These are phyloP conservation scores for Gossypium lobatum DNA, from an alignment of 441 rosid genomes.

Conservation along the genomic window DNA sequence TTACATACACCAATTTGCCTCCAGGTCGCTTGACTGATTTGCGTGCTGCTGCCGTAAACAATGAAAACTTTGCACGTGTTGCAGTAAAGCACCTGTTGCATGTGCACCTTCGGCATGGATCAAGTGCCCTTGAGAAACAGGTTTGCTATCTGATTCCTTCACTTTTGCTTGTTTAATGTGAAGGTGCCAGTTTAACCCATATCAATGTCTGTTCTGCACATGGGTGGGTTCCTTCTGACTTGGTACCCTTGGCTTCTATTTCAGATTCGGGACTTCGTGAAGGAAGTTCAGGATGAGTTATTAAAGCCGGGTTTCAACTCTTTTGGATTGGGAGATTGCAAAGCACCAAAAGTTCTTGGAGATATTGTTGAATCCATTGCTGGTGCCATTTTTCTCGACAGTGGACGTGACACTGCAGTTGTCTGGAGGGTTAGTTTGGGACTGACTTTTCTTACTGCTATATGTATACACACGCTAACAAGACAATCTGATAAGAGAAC, in stretches of 20 bases:
- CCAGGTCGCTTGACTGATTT: slow-evolving; percentile 98
- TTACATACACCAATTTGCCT: slow-evolving; percentile 84
- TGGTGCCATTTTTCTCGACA: slow-evolving; percentile 95
- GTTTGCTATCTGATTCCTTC: slow-evolving; percentile 22
- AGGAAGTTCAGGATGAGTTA: slow-evolving; percentile 77
- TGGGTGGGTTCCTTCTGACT: slow-evolving; percentile 7
- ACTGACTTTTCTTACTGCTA: not conserved
- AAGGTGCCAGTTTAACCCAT: not conserved
- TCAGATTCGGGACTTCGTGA: slow-evolving; percentile 94
- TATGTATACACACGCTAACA: not conserved
- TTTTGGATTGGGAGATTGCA: slow-evolving; percentile 96
- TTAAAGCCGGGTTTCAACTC: slow-evolving; percentile 91
- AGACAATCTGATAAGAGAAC: slow-evolving; percentile 9
- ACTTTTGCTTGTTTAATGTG: not conserved
- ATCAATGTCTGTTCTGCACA: not conserved
- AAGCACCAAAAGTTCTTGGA: slow-evolving; percentile 99
- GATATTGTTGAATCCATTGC: slow-evolving; percentile 97
- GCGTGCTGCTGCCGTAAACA: slow-evolving; percentile 99
- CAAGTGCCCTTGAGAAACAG: slow-evolving; percentile 93
- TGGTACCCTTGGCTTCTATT: slow-evolving; percentile 14
- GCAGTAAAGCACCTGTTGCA: slow-evolving; percentile 96
- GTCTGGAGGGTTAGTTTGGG: slow-evolving; percentile 78
- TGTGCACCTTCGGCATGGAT: slow-evolving; percentile 87
- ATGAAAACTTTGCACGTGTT: slow-evolving; percentile 97
- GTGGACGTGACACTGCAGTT: slow-evolving; percentile 63